These are phyloP conservation scores for Houttuynia cordata DNA, from an alignment of 164 flowering plant genomes.

Conservation along the genomic window DNA sequence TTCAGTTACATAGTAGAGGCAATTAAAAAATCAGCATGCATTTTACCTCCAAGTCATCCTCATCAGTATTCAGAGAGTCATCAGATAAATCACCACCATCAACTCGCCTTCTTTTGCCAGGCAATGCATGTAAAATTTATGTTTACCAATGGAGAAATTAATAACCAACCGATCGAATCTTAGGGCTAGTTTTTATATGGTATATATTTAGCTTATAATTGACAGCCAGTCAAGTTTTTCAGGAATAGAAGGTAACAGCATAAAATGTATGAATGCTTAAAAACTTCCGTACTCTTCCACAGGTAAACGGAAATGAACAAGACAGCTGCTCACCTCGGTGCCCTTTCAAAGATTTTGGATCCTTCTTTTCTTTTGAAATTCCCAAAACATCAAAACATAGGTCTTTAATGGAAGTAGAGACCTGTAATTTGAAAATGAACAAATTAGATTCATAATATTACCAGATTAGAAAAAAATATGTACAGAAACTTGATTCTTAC, in stretches of 20 bases:
- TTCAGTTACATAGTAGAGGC: background rate
- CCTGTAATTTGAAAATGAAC: too few relatives aligned
- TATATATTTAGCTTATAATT: too few relatives aligned
- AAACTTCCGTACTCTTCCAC: too few relatives aligned
- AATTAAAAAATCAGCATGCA: background rate
- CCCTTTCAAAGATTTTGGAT: slow-evolving; percentile 62
- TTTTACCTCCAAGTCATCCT: too few relatives aligned
- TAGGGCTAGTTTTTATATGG: too few relatives aligned
- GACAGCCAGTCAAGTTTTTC: too few relatives aligned
- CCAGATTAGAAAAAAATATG: too few relatives aligned
- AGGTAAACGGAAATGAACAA: too few relatives aligned
- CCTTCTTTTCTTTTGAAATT: too few relatives aligned
- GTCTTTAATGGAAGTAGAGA: slow-evolving; percentile 78
- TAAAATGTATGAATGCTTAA: background rate
- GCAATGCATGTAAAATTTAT: slow-evolving; percentile 77
- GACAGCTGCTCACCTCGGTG: slow-evolving; percentile 47
- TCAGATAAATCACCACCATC: slow-evolving; percentile 57
- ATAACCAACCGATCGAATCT: background rate
- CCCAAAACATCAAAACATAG: slow-evolving; percentile 84
- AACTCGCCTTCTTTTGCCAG: slow-evolving; percentile 64
- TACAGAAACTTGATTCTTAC: too few relatives aligned
- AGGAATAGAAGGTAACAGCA: background rate
- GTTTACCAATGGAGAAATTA: slow-evolving; percentile 2
- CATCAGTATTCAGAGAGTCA: slow-evolving; percentile 39
- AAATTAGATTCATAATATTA: too few relatives aligned